Conservation (phyloP, 768 basidiomycete species). For the Boletus coccyginus region DNA sequence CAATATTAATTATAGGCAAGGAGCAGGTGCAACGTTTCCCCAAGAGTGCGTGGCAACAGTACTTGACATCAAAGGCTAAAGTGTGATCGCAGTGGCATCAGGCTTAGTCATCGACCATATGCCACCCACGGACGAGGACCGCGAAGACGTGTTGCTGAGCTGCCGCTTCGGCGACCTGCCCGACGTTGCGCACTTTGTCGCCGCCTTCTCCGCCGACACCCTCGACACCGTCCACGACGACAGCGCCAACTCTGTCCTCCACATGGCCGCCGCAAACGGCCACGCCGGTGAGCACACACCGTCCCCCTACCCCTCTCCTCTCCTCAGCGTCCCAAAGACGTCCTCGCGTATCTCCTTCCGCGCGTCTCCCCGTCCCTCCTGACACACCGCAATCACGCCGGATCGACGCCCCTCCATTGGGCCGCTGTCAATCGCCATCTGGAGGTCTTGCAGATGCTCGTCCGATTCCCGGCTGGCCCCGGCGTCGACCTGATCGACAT, state of each 20-base stretch:
- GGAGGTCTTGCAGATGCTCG: conserved; percentile 53
- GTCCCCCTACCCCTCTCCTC: too few relatives aligned
- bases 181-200: conserved; percentile 67
- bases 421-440: conserved; percentile 84
- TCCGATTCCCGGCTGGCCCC: conserved; percentile 54
- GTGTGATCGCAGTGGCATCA: too few relatives aligned
- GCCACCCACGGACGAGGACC: conserved; percentile 48
- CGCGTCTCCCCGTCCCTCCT: conserved; percentile 52
- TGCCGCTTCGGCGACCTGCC: conserved; percentile 88
- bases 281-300: conserved; percentile 74
- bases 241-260: conserved; percentile 74
- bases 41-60: too few relatives aligned
- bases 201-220: conserved; percentile 49
- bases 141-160: conserved; percentile 74
- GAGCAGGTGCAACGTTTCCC: too few relatives aligned
- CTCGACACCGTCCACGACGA: conserved; percentile 61
- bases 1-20: too few relatives aligned
- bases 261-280: conserved; percentile 89
- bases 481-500: conserved; percentile 71
- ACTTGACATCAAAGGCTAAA: too few relatives aligned
- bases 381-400: conserved; percentile 59
- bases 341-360: conserved; percentile 73
- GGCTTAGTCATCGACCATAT: too few relatives aligned
- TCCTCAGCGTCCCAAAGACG: conserved; percentile 52
- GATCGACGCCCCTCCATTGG: conserved; percentile 91